phyloP scores from a whole-genome alignment of 1,139 yeast genomes.

The Suhomyces taliae region DNA sequence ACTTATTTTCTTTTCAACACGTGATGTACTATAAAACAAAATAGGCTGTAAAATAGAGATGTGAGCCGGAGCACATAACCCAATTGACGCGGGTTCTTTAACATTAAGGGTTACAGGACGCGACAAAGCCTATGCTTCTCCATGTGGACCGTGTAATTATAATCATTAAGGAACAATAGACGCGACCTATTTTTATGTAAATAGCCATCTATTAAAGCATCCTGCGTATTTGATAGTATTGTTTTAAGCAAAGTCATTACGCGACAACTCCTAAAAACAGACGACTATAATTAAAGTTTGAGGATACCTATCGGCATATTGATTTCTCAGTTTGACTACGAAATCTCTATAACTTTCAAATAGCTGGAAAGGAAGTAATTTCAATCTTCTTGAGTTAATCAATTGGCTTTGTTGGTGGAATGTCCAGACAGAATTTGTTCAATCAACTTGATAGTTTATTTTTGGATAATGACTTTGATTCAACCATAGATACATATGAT shows the following conservation, averaged over 20 bases:
- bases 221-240: no score
- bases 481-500: slow-evolving; percentile 2
- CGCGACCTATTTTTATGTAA: background rate
- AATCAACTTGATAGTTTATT: slow-evolving; percentile 11
- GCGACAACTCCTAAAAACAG: background rate
- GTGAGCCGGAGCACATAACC: no score
- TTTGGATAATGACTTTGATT: slow-evolving; percentile 4
- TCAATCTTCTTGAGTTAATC: background rate
- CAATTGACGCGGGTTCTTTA: no score
- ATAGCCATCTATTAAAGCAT: background rate
- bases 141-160: no score
- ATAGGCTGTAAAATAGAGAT: no score
- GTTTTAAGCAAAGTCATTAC: background rate
- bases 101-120: background rate
- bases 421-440: slow-evolving; percentile 10
- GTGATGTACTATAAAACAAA: no score
- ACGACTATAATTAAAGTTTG: background rate
- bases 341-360: no score
- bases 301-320: background rate
- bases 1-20: no score
- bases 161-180: background rate
- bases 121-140: background rate
- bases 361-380: no score
- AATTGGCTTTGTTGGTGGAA: background rate
- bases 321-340: no score